Evolutionary conservation across 2,329 filamentous ascomycete genomes (phyloP).

Genomic region (Aspergillus phoenicis): DNA sequence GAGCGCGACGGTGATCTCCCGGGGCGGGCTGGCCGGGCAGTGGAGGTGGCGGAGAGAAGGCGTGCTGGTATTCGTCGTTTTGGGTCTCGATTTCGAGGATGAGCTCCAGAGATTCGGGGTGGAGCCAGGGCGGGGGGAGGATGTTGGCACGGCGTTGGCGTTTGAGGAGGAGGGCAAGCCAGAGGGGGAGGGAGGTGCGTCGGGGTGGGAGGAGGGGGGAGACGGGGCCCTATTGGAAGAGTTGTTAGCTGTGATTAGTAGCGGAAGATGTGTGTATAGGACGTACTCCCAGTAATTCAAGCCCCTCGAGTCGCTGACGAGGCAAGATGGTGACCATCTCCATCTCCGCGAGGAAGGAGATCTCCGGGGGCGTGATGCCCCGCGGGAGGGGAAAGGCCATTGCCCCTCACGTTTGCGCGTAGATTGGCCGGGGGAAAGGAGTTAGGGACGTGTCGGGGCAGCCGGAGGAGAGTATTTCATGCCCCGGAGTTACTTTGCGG

Average conservation of each 20-base stretch:
- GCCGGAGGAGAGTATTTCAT: slow-evolving; percentile 11
- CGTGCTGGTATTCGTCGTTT: slow-evolving; percentile 59
- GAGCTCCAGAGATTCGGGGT: slow-evolving; percentile 70
- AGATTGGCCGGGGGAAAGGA: background rate
- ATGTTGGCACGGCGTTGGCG: slow-evolving; percentile 94
- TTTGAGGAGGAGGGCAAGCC: slow-evolving; percentile 93
- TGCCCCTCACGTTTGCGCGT: slow-evolving; percentile 15
- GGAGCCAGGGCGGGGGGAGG: slow-evolving; percentile 85
- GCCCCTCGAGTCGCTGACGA: slow-evolving; percentile 82
- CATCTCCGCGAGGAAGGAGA: slow-evolving; percentile 96
- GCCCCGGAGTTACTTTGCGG: background rate
- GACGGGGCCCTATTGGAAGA: slow-evolving; percentile 67
- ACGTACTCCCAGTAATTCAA: slow-evolving; percentile 83
- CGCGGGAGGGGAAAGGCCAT: slow-evolving; percentile 66
- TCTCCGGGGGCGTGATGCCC: slow-evolving; percentile 80
- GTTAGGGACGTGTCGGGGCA: background rate
- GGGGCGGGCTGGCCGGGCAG: slow-evolving; percentile 53
- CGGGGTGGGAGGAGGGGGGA: slow-evolving; percentile 78
- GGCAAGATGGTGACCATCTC: slow-evolving; percentile 91
- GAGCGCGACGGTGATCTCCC: slow-evolving; percentile 25
- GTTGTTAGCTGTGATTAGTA: background rate
- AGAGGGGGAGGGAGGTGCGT: slow-evolving; percentile 78
- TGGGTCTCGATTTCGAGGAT: slow-evolving; percentile 83
- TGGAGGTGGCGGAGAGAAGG: slow-evolving; percentile 77
- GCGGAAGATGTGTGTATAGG: background rate